Percentiles rank a stretch among this genome's conserved stretches.
phyloP scores from a whole-genome alignment of 441 rosid species.

The Gossypium schwendimanii region DNA sequence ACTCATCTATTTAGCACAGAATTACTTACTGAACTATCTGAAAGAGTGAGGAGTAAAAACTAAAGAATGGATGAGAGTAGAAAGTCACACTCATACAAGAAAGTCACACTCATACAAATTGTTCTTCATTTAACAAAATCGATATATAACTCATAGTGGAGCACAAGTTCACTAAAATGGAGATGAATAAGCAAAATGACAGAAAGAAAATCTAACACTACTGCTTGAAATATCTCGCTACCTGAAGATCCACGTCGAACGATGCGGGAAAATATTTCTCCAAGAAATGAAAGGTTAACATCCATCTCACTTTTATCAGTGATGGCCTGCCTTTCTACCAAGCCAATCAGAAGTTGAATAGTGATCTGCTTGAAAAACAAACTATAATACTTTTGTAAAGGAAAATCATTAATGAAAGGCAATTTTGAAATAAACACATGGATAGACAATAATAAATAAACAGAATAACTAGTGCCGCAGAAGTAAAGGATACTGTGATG shows the following conservation, averaged over 20 bases:
- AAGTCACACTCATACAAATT: not conserved
- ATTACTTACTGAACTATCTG: not conserved
- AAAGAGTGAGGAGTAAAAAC: constrained; percentile 1
- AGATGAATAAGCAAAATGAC: not conserved
- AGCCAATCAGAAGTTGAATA: constrained; percentile 53
- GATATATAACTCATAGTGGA: not conserved
- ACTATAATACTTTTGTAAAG: constrained; percentile 49
- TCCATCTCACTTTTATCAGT: constrained; percentile 23
- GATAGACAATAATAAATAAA: not conserved
- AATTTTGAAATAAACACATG: constrained; percentile 14
- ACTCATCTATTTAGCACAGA: not conserved
- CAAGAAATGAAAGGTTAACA: constrained; percentile 46
- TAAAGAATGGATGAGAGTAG: not conserved
- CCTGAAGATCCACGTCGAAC: constrained; percentile 96
- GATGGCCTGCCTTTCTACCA: constrained; percentile 37
- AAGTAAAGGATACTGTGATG: constrained; percentile 85
- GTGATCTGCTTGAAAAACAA: constrained; percentile 70
- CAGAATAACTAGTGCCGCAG: constrained; percentile 9
- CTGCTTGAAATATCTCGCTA: constrained; percentile 22
- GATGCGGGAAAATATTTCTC: constrained; percentile 71
- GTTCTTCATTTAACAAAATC: not conserved
- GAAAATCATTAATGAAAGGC: constrained; percentile 22
- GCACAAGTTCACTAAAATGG: not conserved
- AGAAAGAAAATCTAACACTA: constrained; percentile 10
- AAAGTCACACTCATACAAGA: no score